Percentiles rank a stretch among this genome's conserved stretches.
Evolutionary conservation across 176 grass and related monocot genomes (phyloP).

Genomic region (Thinopyrum elongatum): DNA sequence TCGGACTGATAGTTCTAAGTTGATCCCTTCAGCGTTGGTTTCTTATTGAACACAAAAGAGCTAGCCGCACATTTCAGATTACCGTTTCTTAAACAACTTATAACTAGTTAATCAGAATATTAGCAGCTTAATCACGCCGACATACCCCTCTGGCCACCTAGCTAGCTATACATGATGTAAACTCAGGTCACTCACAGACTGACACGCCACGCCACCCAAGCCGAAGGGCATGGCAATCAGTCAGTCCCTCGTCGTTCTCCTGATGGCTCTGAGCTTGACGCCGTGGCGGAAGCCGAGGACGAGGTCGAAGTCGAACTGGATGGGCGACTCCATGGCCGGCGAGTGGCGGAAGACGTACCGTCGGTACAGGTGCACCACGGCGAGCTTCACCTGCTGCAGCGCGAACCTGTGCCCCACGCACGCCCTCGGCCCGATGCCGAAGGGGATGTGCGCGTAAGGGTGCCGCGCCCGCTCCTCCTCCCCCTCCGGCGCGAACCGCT

Average conservation of each 20-base stretch:
- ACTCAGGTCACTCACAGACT: not conserved
- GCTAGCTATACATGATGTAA: not conserved
- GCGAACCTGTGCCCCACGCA: constrained; percentile 93
- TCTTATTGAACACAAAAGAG: not conserved
- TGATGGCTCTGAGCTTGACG: constrained; percentile 75
- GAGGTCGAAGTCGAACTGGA: constrained; percentile 84
- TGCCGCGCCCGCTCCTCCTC: constrained; percentile 67
- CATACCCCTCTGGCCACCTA: not conserved
- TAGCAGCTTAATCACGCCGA: not conserved
- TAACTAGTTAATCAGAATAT: not conserved
- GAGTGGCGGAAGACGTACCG: constrained; percentile 46
- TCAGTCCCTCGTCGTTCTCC: not conserved
- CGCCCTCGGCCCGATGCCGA: constrained; percentile 8
- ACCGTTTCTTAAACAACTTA: not conserved
- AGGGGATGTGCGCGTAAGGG: constrained; percentile 45
- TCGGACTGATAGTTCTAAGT: not conserved
- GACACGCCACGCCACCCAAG: not conserved
- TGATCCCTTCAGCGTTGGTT: not conserved
- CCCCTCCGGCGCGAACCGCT: constrained; percentile 58
- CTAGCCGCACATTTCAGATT: not conserved
- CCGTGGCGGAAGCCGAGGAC: constrained; percentile 80
- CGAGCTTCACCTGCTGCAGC: constrained; percentile 85
- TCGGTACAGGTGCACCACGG: constrained; percentile 65
- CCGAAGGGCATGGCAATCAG: not conserved
- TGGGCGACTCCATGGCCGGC: constrained; percentile 67